A percentile compares a stretch with the other conserved stretches of the same genome.
These are phyloP conservation scores for Dioscorea alata DNA, from an alignment of 106 monocot species.

Conservation along the genomic window DNA sequence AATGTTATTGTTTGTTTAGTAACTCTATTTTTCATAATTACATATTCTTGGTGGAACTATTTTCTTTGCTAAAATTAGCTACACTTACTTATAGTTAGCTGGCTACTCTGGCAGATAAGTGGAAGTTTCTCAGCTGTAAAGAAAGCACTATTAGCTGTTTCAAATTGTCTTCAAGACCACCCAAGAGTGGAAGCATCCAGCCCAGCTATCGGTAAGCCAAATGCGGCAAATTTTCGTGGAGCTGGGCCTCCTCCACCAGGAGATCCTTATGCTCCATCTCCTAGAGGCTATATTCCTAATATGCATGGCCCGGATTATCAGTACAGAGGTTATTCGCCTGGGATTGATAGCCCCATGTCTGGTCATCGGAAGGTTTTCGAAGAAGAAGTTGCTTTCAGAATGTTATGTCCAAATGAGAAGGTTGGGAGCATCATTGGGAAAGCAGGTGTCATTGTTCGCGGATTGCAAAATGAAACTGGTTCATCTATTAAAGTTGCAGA, in stretches of 20 bases:
- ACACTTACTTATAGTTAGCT: neutral
- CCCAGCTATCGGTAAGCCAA: constrained; percentile 24
- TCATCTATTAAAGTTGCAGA: constrained; percentile 56
- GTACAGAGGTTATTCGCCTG: constrained; percentile 27
- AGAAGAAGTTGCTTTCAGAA: constrained; percentile 69
- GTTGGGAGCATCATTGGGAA: constrained; percentile 81
- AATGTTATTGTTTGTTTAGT: too few species aligned
- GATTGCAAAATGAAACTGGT: constrained; percentile 79
- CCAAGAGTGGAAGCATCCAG: constrained; percentile 35
- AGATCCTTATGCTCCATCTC: constrained; percentile 35
- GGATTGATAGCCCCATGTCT: constrained; percentile 19
- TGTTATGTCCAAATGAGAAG: constrained; percentile 61
- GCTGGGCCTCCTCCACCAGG: constrained; percentile 3
- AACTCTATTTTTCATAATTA: too few species aligned
- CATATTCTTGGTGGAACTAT: neutral
- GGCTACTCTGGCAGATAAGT: constrained; percentile 43
- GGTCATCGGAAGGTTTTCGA: constrained; percentile 31
- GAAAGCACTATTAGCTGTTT: constrained; percentile 65
- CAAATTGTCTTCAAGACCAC: constrained; percentile 59
- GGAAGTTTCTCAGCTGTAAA: constrained; percentile 59
- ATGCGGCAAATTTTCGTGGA: constrained; percentile 28
- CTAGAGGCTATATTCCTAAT: constrained; percentile 31
- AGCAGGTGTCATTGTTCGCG: constrained; percentile 43
- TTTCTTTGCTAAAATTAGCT: neutral
- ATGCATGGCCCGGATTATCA: constrained; percentile 38